Evolutionary conservation across 164 flowering plant genomes (phyloP).

Genomic region (Vitis riparia): DNA sequence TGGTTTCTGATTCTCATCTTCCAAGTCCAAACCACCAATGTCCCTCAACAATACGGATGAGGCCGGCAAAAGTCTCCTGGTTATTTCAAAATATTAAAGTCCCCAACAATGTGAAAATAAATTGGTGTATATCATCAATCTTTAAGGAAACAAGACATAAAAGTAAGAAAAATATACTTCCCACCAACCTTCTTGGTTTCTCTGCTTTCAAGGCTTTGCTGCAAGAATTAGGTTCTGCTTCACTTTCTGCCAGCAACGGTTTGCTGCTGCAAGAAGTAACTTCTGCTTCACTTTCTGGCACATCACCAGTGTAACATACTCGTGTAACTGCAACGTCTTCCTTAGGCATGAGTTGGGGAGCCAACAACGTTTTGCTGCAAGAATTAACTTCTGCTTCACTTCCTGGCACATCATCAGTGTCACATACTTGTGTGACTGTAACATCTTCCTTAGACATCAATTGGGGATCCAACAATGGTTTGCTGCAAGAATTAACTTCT

Average conservation of each 20-base stretch:
- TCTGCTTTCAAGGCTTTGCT: conserved; percentile 14
- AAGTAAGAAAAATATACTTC: not conserved
- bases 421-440: no score
- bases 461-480: no score
- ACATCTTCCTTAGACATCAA: no score
- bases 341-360: no score
- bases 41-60: conserved; percentile 61
- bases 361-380: no score
- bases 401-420: not conserved
- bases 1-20: conserved; percentile 46
- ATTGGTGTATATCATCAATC: not conserved
- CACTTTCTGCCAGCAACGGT: not conserved
- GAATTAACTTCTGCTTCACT: not conserved
- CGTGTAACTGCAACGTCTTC: no score
- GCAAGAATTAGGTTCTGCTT: conserved; percentile 6
- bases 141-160: not conserved
- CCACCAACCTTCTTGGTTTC: conserved; percentile 56
- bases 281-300: conserved; percentile 11
- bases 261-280: conserved; percentile 11
- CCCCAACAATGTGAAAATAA: not conserved
- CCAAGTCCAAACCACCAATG: conserved; percentile 37
- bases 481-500: no score
- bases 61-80: conserved; percentile 72
- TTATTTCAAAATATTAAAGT: conserved; percentile 5
- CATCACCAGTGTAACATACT: not conserved